Conservation (phyloP, 768 basidiomycete species). For the Agrocybe chaxingu region DNA sequence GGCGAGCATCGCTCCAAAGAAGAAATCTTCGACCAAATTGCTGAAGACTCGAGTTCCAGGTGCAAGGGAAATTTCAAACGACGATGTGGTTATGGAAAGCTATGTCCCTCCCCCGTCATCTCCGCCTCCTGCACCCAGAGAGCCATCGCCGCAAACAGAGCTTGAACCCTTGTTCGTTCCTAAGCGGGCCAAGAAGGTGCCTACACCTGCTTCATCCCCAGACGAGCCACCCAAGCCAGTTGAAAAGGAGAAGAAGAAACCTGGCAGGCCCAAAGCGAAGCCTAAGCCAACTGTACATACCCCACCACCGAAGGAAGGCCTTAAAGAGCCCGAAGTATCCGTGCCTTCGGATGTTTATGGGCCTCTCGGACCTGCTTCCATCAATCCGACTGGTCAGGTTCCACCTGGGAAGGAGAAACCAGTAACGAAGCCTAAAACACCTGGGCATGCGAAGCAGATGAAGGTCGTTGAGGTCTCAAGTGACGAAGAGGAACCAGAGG, state of each 20-base stretch:
- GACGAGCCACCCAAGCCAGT: constrained; percentile 1
- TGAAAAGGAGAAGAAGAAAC: constrained; percentile 13
- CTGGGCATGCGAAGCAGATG: constrained; percentile 14
- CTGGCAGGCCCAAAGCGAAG: constrained; percentile 12
- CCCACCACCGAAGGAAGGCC: constrained; percentile 2
- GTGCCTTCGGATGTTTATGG: not conserved
- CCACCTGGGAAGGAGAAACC: constrained; percentile 2
- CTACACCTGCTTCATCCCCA: not conserved
- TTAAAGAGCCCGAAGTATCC: not conserved
- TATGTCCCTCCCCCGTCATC: constrained; percentile 9
- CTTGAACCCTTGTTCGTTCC: constrained; percentile 19
- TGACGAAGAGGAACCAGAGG: constrained; percentile 20
- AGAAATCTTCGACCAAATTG: constrained; percentile 12
- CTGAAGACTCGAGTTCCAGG: constrained; percentile 10
- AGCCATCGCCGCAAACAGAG: constrained; percentile 2
- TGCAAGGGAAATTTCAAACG: constrained; percentile 14
- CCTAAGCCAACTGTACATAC: not conserved
- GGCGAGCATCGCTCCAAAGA: not conserved
- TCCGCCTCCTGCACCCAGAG: constrained; percentile 5
- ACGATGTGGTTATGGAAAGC: constrained; percentile 17
- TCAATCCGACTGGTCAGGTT: not conserved
- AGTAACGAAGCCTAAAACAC: constrained; percentile 3
- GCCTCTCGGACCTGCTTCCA: not conserved
- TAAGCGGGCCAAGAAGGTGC: constrained; percentile 12
- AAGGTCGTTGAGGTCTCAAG: constrained; percentile 41